Conservation (phyloP, 2,329 filamentous ascomycete species). For the Fusarium newnesense region DNA sequence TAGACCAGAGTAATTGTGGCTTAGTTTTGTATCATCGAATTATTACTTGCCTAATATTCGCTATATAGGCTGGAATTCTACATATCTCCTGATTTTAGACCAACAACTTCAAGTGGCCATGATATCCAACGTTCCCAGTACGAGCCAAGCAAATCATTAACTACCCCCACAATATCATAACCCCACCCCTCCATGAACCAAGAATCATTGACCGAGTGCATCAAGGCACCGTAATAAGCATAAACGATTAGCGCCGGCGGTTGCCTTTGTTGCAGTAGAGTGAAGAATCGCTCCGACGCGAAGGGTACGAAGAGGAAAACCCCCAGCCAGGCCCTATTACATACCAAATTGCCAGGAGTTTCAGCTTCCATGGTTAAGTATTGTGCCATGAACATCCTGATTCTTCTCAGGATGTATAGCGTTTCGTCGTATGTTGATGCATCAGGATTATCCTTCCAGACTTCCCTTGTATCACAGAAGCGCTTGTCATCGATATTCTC, state of each 20-base stretch:
- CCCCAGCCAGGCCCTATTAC: neutral
- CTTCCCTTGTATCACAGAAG: neutral
- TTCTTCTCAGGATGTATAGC: neutral
- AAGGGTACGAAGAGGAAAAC: neutral
- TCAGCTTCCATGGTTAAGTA: neutral
- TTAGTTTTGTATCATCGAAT: neutral
- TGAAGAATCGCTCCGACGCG: neutral
- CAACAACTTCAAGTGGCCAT: neutral
- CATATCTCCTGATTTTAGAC: neutral
- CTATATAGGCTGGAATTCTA: no score
- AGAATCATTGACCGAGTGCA: neutral
- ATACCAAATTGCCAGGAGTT: rapidly evolving
- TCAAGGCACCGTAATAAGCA: neutral
- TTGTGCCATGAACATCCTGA: constrained; percentile 6
- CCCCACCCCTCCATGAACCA: constrained; percentile 22
- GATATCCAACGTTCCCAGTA: constrained; percentile 15
- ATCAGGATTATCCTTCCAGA: neutral
- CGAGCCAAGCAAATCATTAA: neutral
- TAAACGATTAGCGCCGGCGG: neutral
- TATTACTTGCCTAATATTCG: neutral
- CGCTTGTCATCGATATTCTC: neutral
- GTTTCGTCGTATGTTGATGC: neutral
- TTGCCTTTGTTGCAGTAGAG: neutral
- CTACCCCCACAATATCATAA: constrained; percentile 2
- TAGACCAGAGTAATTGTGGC: neutral